These are phyloP conservation scores for Crucibulum laeve DNA, from an alignment of 768 basidiomycete genomes.

Conservation along the genomic window DNA sequence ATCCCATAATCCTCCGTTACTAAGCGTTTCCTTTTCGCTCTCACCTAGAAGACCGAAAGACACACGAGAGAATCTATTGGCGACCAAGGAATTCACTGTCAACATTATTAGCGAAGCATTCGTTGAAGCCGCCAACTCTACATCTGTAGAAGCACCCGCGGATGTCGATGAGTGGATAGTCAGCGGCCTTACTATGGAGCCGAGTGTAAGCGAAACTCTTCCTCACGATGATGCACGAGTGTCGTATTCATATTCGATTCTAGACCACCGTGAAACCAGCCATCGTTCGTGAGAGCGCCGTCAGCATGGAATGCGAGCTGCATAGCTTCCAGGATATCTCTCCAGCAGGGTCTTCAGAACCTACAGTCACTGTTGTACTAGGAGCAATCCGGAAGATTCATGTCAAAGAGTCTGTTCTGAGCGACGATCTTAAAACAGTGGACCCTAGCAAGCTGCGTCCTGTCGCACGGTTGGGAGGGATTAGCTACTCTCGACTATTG, in stretches of 20 bases:
- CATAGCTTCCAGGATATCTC: conserved; percentile 47
- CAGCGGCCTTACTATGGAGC: conserved; percentile 50
- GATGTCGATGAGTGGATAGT: conserved; percentile 55
- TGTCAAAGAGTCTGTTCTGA: conserved; percentile 44
- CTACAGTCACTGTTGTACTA: conserved; percentile 42
- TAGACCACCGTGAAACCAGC: conserved; percentile 47
- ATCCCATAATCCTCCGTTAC: conserved; percentile 59
- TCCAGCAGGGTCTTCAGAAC: conserved; percentile 26
- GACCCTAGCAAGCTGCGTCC: conserved; percentile 45
- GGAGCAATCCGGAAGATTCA: conserved; percentile 53
- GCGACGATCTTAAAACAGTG: conserved; percentile 32
- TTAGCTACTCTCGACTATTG: conserved; percentile 42
- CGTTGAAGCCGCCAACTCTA: conserved; percentile 50
- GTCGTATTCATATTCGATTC: background rate
- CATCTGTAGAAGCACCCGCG: conserved; percentile 51
- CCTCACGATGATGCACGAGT: background rate
- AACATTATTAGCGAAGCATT: conserved; percentile 70
- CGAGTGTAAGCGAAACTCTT: conserved; percentile 37
- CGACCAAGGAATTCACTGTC: conserved; percentile 65
- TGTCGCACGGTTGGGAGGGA: conserved; percentile 52
- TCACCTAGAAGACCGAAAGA: conserved; percentile 47
- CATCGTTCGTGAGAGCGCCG: conserved; percentile 52
- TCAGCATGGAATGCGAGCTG: conserved; percentile 62
- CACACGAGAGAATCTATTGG: conserved; percentile 60
- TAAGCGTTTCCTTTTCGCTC: conserved; percentile 57